phyloP scores from a whole-genome alignment of 805 yeast genomes.

The Cyberlindnera meyerae region DNA sequence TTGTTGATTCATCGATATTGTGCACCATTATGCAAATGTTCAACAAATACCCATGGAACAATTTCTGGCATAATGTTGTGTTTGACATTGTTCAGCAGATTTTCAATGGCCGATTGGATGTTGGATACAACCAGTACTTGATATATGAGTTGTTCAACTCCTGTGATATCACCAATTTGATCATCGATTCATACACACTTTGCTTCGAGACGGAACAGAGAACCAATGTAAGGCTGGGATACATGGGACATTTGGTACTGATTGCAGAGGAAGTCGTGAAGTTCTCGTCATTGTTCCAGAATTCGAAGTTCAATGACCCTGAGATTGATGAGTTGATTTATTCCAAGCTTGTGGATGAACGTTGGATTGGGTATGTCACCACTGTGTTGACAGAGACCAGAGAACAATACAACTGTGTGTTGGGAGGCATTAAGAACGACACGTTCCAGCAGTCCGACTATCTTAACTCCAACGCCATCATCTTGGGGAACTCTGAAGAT shows the following conservation, averaged over 20 bases:
- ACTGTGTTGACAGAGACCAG: slow-evolving; percentile 73
- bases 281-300: slow-evolving; percentile 43
- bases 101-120: slow-evolving; percentile 66
- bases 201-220: slow-evolving; percentile 57
- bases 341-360: slow-evolving; percentile 31
- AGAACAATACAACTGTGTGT: slow-evolving; percentile 80
- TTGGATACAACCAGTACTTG: slow-evolving; percentile 67
- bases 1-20: slow-evolving; percentile 60
- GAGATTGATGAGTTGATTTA: slow-evolving; percentile 25
- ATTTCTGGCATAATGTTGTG: slow-evolving; percentile 79
- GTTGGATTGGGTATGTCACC: slow-evolving; percentile 73
- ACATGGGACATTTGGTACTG: slow-evolving; percentile 92
- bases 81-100: slow-evolving; percentile 81
- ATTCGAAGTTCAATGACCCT: slow-evolving; percentile 22
- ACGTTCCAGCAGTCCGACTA: slow-evolving; percentile 23
- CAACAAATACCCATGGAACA: slow-evolving; percentile 75
- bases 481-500: slow-evolving; percentile 26
- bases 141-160: slow-evolving; percentile 57
- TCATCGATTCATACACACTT: slow-evolving; percentile 58
- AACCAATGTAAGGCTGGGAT: slow-evolving; percentile 74
- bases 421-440: slow-evolving; percentile 53
- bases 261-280: slow-evolving; percentile 96
- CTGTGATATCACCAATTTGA: slow-evolving; percentile 54
- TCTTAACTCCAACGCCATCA: slow-evolving; percentile 21
- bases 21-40: slow-evolving; percentile 60